Evolutionary conservation across 345 rosid genomes (phyloP).

Genomic region (Anastatica hierochuntica): DNA sequence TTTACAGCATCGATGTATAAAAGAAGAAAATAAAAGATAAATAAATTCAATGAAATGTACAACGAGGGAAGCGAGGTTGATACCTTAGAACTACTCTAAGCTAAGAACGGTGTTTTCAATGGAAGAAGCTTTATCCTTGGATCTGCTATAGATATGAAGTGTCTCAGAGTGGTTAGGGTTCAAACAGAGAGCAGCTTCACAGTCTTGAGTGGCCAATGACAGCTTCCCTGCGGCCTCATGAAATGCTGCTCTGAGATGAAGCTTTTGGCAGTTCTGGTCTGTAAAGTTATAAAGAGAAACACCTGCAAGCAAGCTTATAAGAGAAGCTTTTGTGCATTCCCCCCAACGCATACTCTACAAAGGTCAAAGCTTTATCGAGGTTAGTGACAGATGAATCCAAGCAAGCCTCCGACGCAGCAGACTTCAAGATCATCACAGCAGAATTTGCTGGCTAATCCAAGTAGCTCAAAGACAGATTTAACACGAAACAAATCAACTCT

Average conservation of each 20-base stretch:
- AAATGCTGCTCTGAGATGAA: conserved; percentile 94
- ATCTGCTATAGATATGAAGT: conserved; percentile 57
- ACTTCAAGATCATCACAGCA: conserved; percentile 87
- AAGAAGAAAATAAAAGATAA: neutral
- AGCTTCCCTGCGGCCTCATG: conserved; percentile 68
- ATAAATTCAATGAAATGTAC: neutral
- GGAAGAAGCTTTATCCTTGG: conserved; percentile 38
- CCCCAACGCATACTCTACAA: conserved; percentile 69
- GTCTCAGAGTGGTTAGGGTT: conserved; percentile 74
- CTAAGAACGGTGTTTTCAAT: conserved; percentile 20
- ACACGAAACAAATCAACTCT: conserved; percentile 50
- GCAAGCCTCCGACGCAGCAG: conserved; percentile 54
- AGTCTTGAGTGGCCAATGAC: conserved; percentile 53
- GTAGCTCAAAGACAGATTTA: conserved; percentile 58
- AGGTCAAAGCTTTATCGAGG: conserved; percentile 51
- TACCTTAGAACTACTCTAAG: conserved; percentile 18
- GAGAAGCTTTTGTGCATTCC: conserved; percentile 57
- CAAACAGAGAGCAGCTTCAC: conserved; percentile 88
- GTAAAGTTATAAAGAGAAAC: conserved; percentile 70
- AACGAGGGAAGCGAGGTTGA: neutral
- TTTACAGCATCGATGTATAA: conserved; percentile 2
- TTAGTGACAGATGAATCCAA: conserved; percentile 51
- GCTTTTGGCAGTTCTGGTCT: conserved; percentile 83
- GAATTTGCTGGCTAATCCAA: conserved; percentile 66
- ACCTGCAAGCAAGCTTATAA: conserved; percentile 85